Evolutionary conservation across 352 stramenopile genomes (phyloP).

Genomic region (Globisporangium cederbergense): DNA sequence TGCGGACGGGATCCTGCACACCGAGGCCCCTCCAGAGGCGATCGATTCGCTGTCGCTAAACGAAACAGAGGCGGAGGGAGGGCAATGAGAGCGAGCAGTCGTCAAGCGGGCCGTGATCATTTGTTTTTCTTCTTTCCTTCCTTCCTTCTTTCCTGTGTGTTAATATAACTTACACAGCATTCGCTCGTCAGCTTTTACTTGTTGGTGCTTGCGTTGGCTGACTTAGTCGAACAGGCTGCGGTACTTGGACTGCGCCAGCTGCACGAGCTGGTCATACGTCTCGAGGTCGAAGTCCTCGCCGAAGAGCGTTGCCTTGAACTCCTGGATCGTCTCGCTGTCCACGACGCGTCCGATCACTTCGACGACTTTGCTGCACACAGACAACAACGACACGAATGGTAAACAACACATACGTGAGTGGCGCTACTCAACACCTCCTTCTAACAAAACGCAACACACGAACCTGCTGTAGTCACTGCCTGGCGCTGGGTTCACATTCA

Average conservation of each 20-base stretch:
- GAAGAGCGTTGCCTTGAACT: slow-evolving; percentile 86
- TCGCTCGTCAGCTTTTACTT: not conserved
- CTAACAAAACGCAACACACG: not conserved
- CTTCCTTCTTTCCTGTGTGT: not conserved
- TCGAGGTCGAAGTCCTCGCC: slow-evolving; percentile 78
- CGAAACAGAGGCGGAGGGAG: slow-evolving; percentile 12
- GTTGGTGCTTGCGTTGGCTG: not conserved
- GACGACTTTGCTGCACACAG: slow-evolving; percentile 58
- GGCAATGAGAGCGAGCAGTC: not conserved
- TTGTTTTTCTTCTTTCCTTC: not conserved
- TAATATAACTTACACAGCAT: slow-evolving; percentile 13
- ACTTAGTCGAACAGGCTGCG: slow-evolving; percentile 64
- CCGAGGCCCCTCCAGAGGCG: not conserved
- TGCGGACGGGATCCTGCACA: slow-evolving; percentile 37
- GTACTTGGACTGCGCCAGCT: slow-evolving; percentile 73
- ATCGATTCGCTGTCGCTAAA: not conserved
- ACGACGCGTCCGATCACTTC: slow-evolving; percentile 81
- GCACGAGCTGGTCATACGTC: slow-evolving; percentile 81
- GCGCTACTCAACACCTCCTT: not conserved
- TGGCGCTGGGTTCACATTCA: slow-evolving; percentile 71
- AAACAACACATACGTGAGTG: not conserved
- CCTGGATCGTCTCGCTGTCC: slow-evolving; percentile 67
- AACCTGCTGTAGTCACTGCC: slow-evolving; percentile 74
- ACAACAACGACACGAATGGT: not conserved
- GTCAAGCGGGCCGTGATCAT: not conserved